Percentiles rank a stretch among this genome's conserved stretches.
Conservation (phyloP, 2,329 filamentous ascomycete genomes). For the Aspergillus caelatus region DNA sequence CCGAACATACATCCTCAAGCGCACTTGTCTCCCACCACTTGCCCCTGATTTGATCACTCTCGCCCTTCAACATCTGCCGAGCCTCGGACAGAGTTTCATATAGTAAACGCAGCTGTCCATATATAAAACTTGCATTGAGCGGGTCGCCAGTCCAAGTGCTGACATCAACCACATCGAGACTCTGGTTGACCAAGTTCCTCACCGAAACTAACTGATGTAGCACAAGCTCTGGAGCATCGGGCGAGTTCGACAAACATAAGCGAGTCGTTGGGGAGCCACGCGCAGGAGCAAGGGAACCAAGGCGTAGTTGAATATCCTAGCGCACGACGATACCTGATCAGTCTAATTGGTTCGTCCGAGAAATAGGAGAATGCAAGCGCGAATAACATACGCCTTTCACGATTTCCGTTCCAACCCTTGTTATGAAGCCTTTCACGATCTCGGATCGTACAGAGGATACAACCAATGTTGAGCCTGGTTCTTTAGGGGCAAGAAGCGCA, state of each 20-base stretch:
- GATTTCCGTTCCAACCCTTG: conserved; percentile 84
- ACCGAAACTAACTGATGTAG: conserved; percentile 73
- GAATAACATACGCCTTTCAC: conserved; percentile 75
- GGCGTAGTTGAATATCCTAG: conserved; percentile 75
- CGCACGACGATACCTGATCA: conserved; percentile 2
- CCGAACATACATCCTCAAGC: conserved; percentile 58
- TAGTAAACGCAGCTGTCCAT: conserved; percentile 60
- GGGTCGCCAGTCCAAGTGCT: conserved; percentile 72
- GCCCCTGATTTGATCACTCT: conserved; percentile 50
- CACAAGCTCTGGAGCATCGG: conserved; percentile 60
- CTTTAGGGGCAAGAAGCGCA: conserved; percentile 78
- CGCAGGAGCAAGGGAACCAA: conserved; percentile 56
- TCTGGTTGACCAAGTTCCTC: conserved; percentile 76
- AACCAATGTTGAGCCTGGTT: conserved; percentile 85
- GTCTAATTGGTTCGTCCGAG: background rate
- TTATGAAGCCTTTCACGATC: conserved; percentile 88
- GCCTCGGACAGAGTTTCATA: conserved; percentile 65
- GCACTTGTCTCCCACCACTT: conserved; percentile 60
- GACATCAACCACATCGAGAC: conserved; percentile 79
- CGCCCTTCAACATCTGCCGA: conserved; percentile 60
- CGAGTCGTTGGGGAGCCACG: conserved; percentile 55
- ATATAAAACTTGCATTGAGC: conserved; percentile 60
- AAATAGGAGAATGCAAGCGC: background rate
- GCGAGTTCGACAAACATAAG: conserved; percentile 54
- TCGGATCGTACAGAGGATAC: conserved; percentile 86